phyloP scores from a whole-genome alignment of 106 monocot species.

The Dendrobium officinale region DNA sequence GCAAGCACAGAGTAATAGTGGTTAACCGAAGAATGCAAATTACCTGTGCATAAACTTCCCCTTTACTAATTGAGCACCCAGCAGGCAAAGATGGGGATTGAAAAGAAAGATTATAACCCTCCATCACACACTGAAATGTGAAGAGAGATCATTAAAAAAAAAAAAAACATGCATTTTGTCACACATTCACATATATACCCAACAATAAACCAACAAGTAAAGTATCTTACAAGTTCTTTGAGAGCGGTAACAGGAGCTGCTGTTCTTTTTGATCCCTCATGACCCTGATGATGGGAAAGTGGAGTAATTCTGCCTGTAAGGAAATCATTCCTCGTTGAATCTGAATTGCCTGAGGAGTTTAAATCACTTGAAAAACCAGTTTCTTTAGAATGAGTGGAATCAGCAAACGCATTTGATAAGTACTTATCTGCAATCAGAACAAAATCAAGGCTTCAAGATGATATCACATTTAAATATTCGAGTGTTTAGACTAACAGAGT shows the following conservation, averaged over 20 bases:
- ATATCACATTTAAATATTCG: not conserved
- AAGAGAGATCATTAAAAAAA: not conserved
- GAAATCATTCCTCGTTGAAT: conserved; percentile 25
- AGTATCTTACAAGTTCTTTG: conserved; percentile 62
- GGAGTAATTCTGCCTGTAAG: conserved; percentile 31
- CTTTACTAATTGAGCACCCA: conserved; percentile 27
- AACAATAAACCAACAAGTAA: not conserved
- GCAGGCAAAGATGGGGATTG: conserved; percentile 35
- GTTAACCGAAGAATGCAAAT: not conserved
- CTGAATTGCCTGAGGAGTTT: conserved; percentile 37
- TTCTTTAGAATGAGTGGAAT: conserved; percentile 37
- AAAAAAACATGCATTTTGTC: not conserved
- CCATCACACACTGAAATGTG: conserved; percentile 44
- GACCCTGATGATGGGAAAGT: conserved; percentile 19
- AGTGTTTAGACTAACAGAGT: not conserved
- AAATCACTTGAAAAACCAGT: conserved; percentile 41
- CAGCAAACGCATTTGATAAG: conserved; percentile 33
- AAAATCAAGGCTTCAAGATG: not conserved
- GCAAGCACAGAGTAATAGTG: not conserved
- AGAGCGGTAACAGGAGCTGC: conserved; percentile 45
- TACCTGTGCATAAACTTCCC: conserved; percentile 55
- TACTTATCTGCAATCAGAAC: conserved; percentile 62
- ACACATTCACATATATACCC: not conserved
- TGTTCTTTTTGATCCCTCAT: conserved; percentile 25
- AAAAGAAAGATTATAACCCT: conserved; percentile 69